Evolutionary conservation across 306 rosid genomes (phyloP), one percentile per base, ranked within the genome.

Genomic region (Dalbergia cochinchinensis): DNA sequence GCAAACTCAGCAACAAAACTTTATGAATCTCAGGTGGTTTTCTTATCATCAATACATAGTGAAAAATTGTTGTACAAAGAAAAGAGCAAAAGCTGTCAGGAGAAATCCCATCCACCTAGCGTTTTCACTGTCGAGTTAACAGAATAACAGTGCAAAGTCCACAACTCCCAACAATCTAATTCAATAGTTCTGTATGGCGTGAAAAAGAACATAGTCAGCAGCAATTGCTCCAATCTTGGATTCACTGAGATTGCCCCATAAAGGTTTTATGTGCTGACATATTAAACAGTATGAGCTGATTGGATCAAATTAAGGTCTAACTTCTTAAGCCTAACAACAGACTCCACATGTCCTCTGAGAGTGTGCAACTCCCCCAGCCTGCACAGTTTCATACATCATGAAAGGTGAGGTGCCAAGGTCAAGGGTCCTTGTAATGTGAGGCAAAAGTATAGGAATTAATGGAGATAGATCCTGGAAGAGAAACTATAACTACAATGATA

Each of bases 301-400:
- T 80, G 83, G 69, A 92, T 80, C 20, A 63, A 31, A 22, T 22
- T 75, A 37, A 51, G 68, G 81, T 90, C 92, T 73, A 92, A 81
- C 4, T 88, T 92, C 55, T 92, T 92, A 15, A 92, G 95, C 84
- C 96, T 90, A 57, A 83, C 45, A 19, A 90, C 91, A 45, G 94
- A 92, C 51, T 92, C 94, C 71, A 92, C 78, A 77, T 92, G 96
- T 72, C 97, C 97, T 83, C 87, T 90, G 47, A 92, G 83, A 15
- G 89, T 87, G 86, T 92, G 89, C 5, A 89, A 53, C 82, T 92
- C 96, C 64, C 97, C 90, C 58, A 92, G 82, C 87, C 97, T 92
- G 94, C 85, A 64, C 79, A 72, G 58, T 53, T 68, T 68, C 13
- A 53, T 78, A 33, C 55, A 44, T 74, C 37, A 45, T 72, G 5